Conservation (phyloP, 306 rosid species). For the Cucumis cinereus region DNA sequence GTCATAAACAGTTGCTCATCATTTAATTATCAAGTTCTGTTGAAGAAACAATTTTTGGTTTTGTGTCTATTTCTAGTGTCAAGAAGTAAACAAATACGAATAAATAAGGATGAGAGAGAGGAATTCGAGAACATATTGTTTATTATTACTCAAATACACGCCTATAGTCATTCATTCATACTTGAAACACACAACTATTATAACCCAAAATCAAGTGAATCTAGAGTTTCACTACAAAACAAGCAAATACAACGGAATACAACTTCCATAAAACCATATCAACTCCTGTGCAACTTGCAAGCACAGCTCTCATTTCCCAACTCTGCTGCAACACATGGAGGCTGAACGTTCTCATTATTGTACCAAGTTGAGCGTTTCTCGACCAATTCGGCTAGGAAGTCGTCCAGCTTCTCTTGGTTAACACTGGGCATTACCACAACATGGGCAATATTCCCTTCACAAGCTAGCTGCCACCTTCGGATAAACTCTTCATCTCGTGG, state of each 20-base stretch:
- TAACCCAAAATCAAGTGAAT: not conserved
- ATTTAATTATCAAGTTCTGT: not conserved
- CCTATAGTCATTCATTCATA: not conserved
- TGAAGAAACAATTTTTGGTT: not conserved
- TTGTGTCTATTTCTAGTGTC: not conserved
- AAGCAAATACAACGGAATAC: conserved; percentile 2
- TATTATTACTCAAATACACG: not conserved
- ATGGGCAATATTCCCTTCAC: conserved; percentile 51
- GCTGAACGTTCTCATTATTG: conserved; percentile 1
- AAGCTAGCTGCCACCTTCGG: conserved; percentile 50
- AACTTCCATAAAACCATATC: not conserved
- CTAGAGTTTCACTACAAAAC: not conserved
- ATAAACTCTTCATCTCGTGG: conserved; percentile 40
- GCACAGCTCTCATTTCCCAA: conserved; percentile 36
- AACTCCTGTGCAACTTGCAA: conserved; percentile 29
- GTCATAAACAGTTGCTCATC: not conserved
- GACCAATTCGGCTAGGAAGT: conserved; percentile 29
- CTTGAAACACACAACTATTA: not conserved
- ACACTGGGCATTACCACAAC: conserved; percentile 55
- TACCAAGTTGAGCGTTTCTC: conserved; percentile 29
- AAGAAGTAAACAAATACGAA: not conserved
- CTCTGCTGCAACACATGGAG: conserved; percentile 37
- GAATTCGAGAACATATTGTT: not conserved
- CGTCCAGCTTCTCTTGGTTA: conserved; percentile 32
- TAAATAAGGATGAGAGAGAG: not conserved